Evolutionary conservation across 768 basidiomycete species (phyloP), one percentile per base, ranked within the genome.

Genomic region (Tylopilus plumbeoviolaceoides): DNA sequence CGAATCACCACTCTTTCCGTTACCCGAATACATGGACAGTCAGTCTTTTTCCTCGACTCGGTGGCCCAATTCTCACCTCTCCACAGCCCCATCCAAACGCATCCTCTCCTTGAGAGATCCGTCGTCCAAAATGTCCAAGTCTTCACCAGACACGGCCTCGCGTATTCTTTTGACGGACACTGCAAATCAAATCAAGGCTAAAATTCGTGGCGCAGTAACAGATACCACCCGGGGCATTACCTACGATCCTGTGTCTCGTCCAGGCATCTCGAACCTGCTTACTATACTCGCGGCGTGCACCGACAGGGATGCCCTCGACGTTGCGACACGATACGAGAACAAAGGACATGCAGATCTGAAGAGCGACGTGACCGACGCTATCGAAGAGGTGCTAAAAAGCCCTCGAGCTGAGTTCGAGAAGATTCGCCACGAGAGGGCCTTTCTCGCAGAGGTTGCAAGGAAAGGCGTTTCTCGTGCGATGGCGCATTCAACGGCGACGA

Each of bases 81-180:
- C 3, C 21, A 21, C 48, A 98, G 93, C 91, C 1, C 79, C 85
- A 0, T 84, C 89, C 9, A 85, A 82, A 65, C 83, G 94, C 7
- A 78, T 98, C 17, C 80, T 95, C 23, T 95, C 93, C 2, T 83
- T 98, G 17, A 84, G 83, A 52, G 89, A 94, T 65, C 90, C 93
- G 1, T 73, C 76, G 0, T 79, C 85, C 4, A 98, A 98, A 67
- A 98, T 98, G 94, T 97, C 95, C 33, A 98, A 98, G 69, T 98
- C 95, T 0, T 79, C 91, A 0, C 86, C 85, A 0, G 84, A 91
- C 64, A 53, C 81, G 1, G 70, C 81, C 15, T 95, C 93, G 0
- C 87, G 94, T 23, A 92, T 98, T 63, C 78, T 91, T 50, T 77
- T 98, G 36, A 95, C 89, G 23, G 95, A 98, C 65, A 70, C 80